Evolutionary conservation across 345 rosid genomes (phyloP).

Genomic region (Eucalyptus caleyi): DNA sequence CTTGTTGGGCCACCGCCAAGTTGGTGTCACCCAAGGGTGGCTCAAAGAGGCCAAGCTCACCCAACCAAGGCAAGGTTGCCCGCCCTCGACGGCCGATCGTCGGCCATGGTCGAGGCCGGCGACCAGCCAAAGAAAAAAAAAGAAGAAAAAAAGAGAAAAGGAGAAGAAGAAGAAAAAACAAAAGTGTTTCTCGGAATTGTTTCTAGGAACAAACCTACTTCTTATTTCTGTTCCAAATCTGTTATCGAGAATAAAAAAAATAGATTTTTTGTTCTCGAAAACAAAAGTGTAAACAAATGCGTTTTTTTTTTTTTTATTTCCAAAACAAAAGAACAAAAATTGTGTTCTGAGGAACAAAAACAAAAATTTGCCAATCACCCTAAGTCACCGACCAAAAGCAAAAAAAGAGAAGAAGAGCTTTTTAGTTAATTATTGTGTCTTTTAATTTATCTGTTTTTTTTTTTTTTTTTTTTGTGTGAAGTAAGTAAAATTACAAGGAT

Average conservation of each 20-base stretch:
- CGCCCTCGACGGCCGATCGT: rapidly evolving
- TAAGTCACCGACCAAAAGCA: too few species aligned
- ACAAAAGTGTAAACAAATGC: rapidly evolving
- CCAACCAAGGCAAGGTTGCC: too few species aligned
- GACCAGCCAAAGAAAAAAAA: rapidly evolving
- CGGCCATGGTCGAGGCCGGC: rapidly evolving
- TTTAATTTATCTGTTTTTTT: too few species aligned
- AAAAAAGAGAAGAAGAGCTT: too few species aligned
- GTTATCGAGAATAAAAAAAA: rapidly evolving
- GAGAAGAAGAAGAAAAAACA: too few species aligned
- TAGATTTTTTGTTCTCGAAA: rapidly evolving
- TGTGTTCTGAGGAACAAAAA: rapidly evolving
- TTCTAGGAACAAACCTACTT: rapidly evolving
- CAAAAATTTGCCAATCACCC: too few species aligned
- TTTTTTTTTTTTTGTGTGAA: neutral
- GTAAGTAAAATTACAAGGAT: neutral
- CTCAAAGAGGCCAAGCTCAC: rapidly evolving
- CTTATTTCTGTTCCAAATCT: rapidly evolving
- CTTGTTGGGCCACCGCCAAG: rapidly evolving
- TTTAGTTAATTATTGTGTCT: neutral
- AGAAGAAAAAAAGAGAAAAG: too few species aligned
- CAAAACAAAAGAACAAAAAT: too few species aligned
- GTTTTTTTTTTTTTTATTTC: rapidly evolving
- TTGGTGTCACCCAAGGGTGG: rapidly evolving
- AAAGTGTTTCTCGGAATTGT: rapidly evolving